Evolutionary conservation across 2,329 filamentous ascomycete species (phyloP).

Genomic region (Ophiobolus disseminans): DNA sequence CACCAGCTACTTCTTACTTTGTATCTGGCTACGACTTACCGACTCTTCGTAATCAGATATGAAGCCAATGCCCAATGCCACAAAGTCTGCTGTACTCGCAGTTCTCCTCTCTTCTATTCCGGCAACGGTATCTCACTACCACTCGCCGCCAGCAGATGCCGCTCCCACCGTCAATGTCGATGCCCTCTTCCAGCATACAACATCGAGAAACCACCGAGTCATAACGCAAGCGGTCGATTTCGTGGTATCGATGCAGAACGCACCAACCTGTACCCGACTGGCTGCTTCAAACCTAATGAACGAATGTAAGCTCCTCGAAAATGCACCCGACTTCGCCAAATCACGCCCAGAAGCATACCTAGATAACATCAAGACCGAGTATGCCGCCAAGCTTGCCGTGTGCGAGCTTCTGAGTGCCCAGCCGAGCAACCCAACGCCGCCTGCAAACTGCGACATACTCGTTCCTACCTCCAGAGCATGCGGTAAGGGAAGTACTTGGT

Average conservation of each 20-base stretch:
- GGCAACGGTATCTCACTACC: constrained; percentile 11
- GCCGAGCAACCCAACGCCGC: constrained; percentile 53
- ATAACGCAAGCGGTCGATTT: constrained; percentile 35
- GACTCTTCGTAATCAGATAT: neutral
- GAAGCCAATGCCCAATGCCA: neutral
- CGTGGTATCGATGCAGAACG: constrained; percentile 30
- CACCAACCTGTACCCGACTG: constrained; percentile 57
- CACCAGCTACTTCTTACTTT: neutral
- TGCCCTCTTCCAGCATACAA: constrained; percentile 28
- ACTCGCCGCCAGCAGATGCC: constrained; percentile 24
- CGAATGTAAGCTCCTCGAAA: constrained; percentile 60
- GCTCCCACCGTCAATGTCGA: constrained; percentile 23
- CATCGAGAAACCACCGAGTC: constrained; percentile 29
- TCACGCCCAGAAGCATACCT: constrained; percentile 36
- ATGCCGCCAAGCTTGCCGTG: constrained; percentile 67
- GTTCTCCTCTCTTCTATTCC: neutral
- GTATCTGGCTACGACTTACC: neutral
- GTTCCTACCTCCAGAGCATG: constrained; percentile 49
- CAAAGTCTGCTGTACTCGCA: neutral
- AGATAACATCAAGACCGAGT: constrained; percentile 60
- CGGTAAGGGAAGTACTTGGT: constrained; percentile 31
- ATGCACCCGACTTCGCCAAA: constrained; percentile 35
- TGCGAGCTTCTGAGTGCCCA: constrained; percentile 65
- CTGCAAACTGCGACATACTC: constrained; percentile 60
- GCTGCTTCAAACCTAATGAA: constrained; percentile 60